These are phyloP conservation scores for Cenchrus purpureus DNA, from an alignment of 176 grass and related monocot species.

Conservation along the genomic window DNA sequence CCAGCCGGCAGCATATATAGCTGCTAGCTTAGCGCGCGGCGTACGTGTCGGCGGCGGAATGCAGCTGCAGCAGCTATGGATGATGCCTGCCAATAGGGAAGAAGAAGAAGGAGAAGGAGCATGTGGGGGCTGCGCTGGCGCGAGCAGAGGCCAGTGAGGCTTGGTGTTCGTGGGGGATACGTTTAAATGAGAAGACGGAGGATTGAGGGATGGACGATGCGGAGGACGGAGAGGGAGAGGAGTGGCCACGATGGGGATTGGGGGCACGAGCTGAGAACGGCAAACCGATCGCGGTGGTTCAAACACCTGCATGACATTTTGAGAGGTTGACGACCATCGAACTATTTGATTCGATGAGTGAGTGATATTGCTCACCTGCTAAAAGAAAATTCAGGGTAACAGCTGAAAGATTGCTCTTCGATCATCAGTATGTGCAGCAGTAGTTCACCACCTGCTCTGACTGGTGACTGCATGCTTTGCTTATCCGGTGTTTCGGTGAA, in stretches of 20 bases:
- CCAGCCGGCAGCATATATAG: no score
- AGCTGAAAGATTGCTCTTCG: no score
- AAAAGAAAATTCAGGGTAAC: no score
- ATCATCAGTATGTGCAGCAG: neutral
- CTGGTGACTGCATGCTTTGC: neutral
- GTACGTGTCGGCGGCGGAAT: neutral
- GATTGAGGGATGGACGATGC: neutral
- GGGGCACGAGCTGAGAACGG: no score
- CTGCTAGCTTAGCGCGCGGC: no score
- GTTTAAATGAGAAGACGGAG: constrained; percentile 21
- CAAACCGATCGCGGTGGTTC: no score
- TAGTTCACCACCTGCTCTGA: neutral
- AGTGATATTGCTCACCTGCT: no score
- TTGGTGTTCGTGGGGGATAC: neutral
- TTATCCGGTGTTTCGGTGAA: constrained; percentile 5
- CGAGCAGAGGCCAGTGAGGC: neutral
- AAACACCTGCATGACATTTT: no score
- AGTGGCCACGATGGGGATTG: neutral
- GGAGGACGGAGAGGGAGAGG: neutral
- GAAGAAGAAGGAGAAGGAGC: neutral
- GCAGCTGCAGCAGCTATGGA: neutral
- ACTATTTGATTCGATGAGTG: no score
- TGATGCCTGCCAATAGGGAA: neutral
- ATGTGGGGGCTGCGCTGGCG: constrained; percentile 2
- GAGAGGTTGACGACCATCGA: no score